Base-by-base conservation (phyloP, 1,139 yeast genomes). In the Maudiozyma humilis region DNA sequence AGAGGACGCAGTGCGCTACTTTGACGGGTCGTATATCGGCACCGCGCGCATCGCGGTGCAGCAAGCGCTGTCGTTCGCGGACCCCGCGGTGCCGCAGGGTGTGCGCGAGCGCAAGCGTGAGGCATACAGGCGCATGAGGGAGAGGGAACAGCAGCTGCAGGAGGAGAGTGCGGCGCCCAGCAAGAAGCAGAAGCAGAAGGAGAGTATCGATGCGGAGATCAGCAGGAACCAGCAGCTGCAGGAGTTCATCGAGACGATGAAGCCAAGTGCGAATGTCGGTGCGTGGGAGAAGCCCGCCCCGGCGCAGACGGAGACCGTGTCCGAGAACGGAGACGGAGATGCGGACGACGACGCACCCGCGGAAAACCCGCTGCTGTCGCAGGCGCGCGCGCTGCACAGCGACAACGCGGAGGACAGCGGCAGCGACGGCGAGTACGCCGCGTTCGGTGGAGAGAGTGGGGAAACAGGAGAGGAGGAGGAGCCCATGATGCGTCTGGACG, bases 211-310 rank as follows among this genome's bases (percentile, higher is more conserved):
- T 53, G 72, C 75, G 38, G 81, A 78, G 49, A 77, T 82, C 54
- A 75, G 71, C 40, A 70, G 65, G 47, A 79, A 89, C 60, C 79
- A 84, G 4, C 79, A 80, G 51, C 71, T 91, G 55, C 73, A 75
- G 53, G 97, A 91, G 59, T 91, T 75, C 53, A 71, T 91, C 64
- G 85, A 83, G 51, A 84, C 86, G 3, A 83, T 87, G 79, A 85
- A 83, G 54, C 89, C 93, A 2, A 71, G 85, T 10, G 70, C 75
- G 2, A 66, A 59, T 41, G 55, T 56, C 1, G 36, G 58, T 2
- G 59, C 64, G 1, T 59, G 61, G 60, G 63, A 59, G 43, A 55
- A 47, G n/a, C 41, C 50, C 3, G 41, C 47, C 4, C n/a, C n/a
- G n/a, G 27, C 6, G 8, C 27, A 23, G 27, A 3, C 43, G 45